Evolutionary conservation across 148 eudicot genomes (phyloP), one percentile per base, ranked within the genome.

Genomic region (Salicornia ramosissima): DNA sequence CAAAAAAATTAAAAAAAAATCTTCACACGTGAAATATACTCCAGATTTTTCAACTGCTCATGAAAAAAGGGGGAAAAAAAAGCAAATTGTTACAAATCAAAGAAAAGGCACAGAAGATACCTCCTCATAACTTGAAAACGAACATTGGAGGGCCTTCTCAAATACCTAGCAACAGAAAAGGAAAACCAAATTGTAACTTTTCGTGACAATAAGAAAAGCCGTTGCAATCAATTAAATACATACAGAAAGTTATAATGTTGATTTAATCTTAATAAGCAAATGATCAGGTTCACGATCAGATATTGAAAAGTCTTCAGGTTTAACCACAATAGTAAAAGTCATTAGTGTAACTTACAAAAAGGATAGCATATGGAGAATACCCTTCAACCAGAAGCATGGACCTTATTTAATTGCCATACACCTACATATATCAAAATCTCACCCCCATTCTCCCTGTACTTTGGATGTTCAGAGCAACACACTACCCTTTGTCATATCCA

Each of bases 41-140:
- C n/a, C n/a, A n/a, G n/a, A n/a, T n/a, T n/a, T n/a, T n/a, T 18
- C 7, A 49, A 49, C 18, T 49, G 40, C 49, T 45, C 15, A 45
- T 43, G 5, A 25, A 14, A 28, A 39, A 29, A 57, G 51, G 10
- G 10, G 10, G 10, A 45, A 6, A 45, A 8, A 45, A 45, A 45
- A 10, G 65, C 51, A 71, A 39, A 36, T 13, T 42, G 4, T 24
- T 29, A 70, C 29, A 4, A 25, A 43, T 10, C 34, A 52, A 25
- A 55, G n/a, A 19, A 25, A 68, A 47, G 53, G 40, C 46, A 74
- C n/a, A 57, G 52, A 71, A 63, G 30, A 64, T 87, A 93, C 98
- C 98, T 94, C 98, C 42, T 90, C 96, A 11, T 84, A 84, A 85
- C 89, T 86, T 42, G 89, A 83, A 75, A 94, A 88, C 36, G 96